Base-by-base conservation (phyloP, 768 basidiomycete species). In the Cystobasidium ongulense region DNA sequence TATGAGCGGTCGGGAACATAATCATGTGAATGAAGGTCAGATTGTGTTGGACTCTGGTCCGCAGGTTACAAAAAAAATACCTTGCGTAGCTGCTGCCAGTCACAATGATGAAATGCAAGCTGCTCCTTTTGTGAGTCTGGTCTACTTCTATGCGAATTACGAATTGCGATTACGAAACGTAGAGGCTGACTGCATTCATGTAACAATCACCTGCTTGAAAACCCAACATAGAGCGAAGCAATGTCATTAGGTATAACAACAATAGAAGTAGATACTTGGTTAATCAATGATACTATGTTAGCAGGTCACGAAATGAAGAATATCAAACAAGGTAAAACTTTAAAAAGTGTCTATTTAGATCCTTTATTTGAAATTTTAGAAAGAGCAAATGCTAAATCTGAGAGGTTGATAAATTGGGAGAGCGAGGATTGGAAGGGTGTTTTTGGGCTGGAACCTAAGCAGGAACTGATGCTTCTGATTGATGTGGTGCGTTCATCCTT, bases 401-500 rank as follows among this genome's bases (percentile, higher is more conserved):
- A 41, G 18, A 64, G 63, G 15, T 21, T 38, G 46, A 5, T 18
- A 15, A 27, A 29, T n/a, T 43, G 46, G 38, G 35, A 43, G 7
- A 50, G 43, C 18, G 31, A 41, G 18, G 65, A 67, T 50, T 67
- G 65, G 65, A 67, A 33, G 25, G 65, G 65, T 31, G 29, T 67
- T 50, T 67, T 46, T 31, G 41, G 41, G 18, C 29, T 41, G 18
- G 65, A 35, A 13, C 65, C 65, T 23, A 43, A 67, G 27, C 65
- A 67, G 65, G 65, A 67, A n/a, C 27, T 67, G 21, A 67, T 67
- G 29, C 65, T 67, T 7, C 46, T 67, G 65, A 67, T 67, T 43
- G 65, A 67, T 31, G 33, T 67, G 8, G 65, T 67, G 31, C 11
- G 46, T 52, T 33, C 33, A 2, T 64, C 31, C 25, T 25, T 33